Conservation (phyloP, 768 basidiomycete genomes). For the Tylopilus intermedius region DNA sequence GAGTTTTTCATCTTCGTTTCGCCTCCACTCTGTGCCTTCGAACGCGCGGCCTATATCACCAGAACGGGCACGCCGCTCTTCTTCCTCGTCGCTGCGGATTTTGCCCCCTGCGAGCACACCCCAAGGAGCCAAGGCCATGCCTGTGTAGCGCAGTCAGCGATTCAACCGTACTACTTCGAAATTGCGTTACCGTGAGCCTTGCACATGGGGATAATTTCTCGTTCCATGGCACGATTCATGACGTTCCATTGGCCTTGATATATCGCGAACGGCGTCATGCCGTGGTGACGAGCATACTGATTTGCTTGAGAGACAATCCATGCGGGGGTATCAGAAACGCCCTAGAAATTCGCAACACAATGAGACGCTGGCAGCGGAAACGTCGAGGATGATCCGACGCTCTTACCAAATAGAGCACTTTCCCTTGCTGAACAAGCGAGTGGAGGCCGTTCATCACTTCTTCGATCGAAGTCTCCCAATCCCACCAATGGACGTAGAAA, state of each 20-base stretch:
- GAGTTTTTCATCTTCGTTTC: conserved; percentile 29
- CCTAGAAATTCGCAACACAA: conserved; percentile 27
- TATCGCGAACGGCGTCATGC: conserved; percentile 41
- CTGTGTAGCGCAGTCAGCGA: not conserved
- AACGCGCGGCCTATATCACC: conserved; percentile 38
- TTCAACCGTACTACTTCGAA: conserved; percentile 28
- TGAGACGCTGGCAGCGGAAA: not conserved
- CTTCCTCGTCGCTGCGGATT: conserved; percentile 29
- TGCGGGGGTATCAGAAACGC: conserved; percentile 40
- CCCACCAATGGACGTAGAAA: conserved; percentile 52
- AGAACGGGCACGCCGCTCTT: conserved; percentile 20
- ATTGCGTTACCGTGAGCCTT: conserved; percentile 17
- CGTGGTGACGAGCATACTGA: conserved; percentile 46
- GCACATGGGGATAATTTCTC: conserved; percentile 40
- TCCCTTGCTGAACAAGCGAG: conserved; percentile 38
- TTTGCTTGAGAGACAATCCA: conserved; percentile 49
- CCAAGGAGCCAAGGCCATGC: conserved; percentile 34
- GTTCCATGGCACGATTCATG: conserved; percentile 36
- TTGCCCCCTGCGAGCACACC: conserved; percentile 29
- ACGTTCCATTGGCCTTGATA: conserved; percentile 38
- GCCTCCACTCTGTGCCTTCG: conserved; percentile 27
- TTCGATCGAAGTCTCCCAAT: conserved; percentile 40
- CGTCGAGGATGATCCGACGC: not conserved
- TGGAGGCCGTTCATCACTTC: conserved; percentile 45
- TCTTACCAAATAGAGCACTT: conserved; percentile 36